Conservation (phyloP, 768 basidiomycete genomes). For the Suillus alpinus region DNA sequence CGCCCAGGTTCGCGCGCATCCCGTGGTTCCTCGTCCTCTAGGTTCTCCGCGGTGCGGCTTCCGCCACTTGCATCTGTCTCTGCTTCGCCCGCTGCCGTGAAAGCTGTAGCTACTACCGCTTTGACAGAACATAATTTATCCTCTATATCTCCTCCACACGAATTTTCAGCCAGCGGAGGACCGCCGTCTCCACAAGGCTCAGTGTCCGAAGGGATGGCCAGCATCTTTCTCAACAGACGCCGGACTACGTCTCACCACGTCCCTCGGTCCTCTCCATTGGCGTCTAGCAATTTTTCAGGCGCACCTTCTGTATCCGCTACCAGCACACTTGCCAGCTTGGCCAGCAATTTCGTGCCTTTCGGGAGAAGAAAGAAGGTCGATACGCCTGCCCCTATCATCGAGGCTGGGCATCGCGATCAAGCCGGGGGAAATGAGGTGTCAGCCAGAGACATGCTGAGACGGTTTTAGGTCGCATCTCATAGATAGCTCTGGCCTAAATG, state of each 20-base stretch:
- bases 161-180: conserved; percentile 26
- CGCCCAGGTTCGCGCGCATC: conserved; percentile 75
- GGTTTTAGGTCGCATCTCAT: conserved; percentile 13
- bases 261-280: conserved; percentile 48
- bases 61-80: conserved; percentile 54
- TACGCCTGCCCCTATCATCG: conserved; percentile 20
- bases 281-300: conserved; percentile 14
- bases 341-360: conserved; percentile 64
- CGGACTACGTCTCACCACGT: conserved; percentile 62
- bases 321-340: conserved; percentile 54
- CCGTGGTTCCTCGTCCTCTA: conserved; percentile 64
- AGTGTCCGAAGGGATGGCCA: conserved; percentile 59
- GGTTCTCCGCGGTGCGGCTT: conserved; percentile 61
- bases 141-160: conserved; percentile 38
- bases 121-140: conserved; percentile 53
- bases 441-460: conserved; percentile 39
- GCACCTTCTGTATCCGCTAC: conserved; percentile 40
- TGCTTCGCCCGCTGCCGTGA: conserved; percentile 40
- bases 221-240: conserved; percentile 41
- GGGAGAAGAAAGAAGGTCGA: conserved; percentile 47
- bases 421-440: conserved; percentile 26
- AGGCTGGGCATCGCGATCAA: conserved; percentile 21
- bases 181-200: conserved; percentile 64
- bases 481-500: not conserved
- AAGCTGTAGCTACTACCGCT: conserved; percentile 68